Conservation (phyloP, 352 stramenopile genomes). For the Pythium apleroticum region DNA sequence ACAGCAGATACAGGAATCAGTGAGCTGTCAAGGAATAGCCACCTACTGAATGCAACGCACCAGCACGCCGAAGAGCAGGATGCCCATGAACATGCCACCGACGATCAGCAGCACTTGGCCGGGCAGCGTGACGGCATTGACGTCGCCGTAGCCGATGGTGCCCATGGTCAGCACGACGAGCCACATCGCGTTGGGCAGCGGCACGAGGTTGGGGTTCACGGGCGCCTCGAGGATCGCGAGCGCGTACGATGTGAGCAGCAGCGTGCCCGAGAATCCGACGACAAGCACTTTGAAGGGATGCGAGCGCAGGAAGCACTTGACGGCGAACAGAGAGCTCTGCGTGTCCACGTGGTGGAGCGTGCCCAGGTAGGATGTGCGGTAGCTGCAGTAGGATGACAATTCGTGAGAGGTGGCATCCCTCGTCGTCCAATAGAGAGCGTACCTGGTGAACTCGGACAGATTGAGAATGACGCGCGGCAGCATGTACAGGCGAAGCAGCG, state of each 20-base stretch:
- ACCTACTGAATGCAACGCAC: conserved; percentile 42
- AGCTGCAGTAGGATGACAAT: conserved; percentile 32
- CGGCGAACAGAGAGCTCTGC: conserved; percentile 72
- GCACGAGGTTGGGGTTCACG: conserved; percentile 60
- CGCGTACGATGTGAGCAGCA: conserved; percentile 61
- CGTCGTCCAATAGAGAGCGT: background rate
- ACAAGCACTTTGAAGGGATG: conserved; percentile 65
- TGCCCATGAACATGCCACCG: conserved; percentile 66
- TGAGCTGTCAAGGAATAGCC: too few species aligned
- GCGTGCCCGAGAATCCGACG: conserved; percentile 35
- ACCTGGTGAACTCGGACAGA: conserved; percentile 76
- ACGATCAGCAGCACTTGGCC: conserved; percentile 63
- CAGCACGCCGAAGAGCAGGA: conserved; percentile 67
- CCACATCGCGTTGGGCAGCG: conserved; percentile 62
- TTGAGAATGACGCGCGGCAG: conserved; percentile 72
- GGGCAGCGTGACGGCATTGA: conserved; percentile 47
- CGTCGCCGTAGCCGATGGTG: conserved; percentile 74
- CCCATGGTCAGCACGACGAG: conserved; percentile 75
- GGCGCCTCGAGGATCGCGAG: conserved; percentile 67
- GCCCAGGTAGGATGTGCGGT: conserved; percentile 73
- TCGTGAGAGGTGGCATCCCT: background rate
- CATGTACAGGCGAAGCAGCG: conserved; percentile 76
- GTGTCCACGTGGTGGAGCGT: conserved; percentile 76
- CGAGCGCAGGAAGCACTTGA: conserved; percentile 77
- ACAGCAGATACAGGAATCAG: background rate